Conservation (phyloP, 345 rosid genomes). For the Eucalyptus victrix region DNA sequence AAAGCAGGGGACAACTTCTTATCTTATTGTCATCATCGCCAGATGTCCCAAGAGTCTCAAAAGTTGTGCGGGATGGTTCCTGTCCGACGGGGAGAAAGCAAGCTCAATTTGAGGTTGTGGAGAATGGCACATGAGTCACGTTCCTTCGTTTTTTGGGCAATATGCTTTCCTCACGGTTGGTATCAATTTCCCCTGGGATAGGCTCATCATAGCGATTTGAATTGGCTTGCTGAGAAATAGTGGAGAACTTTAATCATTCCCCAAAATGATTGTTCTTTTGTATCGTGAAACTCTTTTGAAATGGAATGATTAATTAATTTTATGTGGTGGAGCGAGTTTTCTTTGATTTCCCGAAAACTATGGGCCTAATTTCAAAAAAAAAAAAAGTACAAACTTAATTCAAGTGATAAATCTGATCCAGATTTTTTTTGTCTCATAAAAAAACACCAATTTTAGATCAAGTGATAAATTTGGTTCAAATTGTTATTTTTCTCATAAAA, state of each 20-base stretch:
- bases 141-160: neutral
- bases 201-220: neutral
- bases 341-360: neutral
- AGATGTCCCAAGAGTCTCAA: neutral
- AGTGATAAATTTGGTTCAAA: no score
- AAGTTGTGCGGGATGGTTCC: neutral
- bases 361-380: no score
- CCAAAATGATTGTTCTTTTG: neutral
- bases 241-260: neutral
- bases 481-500: no score
- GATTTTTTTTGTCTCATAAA: no score
- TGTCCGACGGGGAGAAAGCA: neutral
- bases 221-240: neutral
- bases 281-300: neutral
- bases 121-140: neutral
- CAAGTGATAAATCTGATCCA: no score
- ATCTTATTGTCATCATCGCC: neutral
- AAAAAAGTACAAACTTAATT: accelerated
- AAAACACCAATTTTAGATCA: no score
- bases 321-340: neutral
- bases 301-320: neutral
- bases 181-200: neutral
- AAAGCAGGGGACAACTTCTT: neutral
- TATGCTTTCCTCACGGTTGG: neutral
- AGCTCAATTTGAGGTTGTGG: neutral